Conservation (phyloP, 495 filamentous ascomycete genomes). For the Coniosporium apollinis region DNA sequence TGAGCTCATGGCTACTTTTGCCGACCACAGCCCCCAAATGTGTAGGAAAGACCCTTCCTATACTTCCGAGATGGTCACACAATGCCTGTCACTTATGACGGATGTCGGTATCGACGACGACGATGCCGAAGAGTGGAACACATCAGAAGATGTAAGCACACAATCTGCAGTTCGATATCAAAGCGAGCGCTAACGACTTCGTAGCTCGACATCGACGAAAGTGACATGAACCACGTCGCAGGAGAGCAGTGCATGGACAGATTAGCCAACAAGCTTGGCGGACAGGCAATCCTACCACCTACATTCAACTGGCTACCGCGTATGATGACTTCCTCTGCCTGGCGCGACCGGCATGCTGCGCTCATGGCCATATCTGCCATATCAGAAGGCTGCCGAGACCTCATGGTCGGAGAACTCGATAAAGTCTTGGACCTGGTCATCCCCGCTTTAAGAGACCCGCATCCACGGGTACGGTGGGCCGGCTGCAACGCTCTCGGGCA, state of each 20-base stretch:
- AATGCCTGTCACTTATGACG: constrained; percentile 98
- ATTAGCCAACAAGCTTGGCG: constrained; percentile 92
- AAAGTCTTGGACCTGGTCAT: constrained; percentile 88
- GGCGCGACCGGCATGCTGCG: constrained; percentile 92
- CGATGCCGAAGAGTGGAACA: constrained; percentile 85
- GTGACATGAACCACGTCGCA: constrained; percentile 92
- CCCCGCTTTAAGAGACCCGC: constrained; percentile 76
- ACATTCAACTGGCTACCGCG: constrained; percentile 93
- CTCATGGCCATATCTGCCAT: constrained; percentile 99
- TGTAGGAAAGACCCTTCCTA: constrained; percentile 85
- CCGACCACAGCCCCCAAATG: constrained; percentile 83
- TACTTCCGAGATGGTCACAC: constrained; percentile 91
- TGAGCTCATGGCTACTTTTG: constrained; percentile 96
- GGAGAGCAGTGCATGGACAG: constrained; percentile 99
- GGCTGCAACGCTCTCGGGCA: constrained; percentile 98
- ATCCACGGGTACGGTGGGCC: constrained; percentile 92
- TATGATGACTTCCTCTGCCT: constrained; percentile 91
- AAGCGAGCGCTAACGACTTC: constrained; percentile 7
- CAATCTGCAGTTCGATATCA: constrained; percentile 10
- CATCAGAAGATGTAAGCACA: constrained; percentile 68
- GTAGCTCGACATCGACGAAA: constrained; percentile 84
- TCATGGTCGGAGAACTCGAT: constrained; percentile 88
- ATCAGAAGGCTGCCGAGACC: constrained; percentile 87
- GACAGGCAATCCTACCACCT: constrained; percentile 68
- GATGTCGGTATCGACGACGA: constrained; percentile 93